Evolutionary conservation across 305 asterid genomes (phyloP).

Genomic region (Fraxinus sp.): DNA sequence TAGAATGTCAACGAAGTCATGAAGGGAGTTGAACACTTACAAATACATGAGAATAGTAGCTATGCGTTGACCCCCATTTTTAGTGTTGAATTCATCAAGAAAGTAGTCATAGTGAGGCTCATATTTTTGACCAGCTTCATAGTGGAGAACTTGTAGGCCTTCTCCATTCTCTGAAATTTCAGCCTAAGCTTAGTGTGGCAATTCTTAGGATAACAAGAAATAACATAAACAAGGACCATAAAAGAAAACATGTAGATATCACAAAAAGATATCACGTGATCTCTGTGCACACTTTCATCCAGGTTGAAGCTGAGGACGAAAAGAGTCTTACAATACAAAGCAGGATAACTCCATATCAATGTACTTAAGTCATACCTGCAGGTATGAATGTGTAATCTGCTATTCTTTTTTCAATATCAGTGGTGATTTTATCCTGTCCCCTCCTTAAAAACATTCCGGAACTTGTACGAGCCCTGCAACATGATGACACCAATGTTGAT

Average conservation of each 20-base stretch:
- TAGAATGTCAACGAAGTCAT: constrained; percentile 1
- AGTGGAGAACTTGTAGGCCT: constrained; percentile 80
- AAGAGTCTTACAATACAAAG: neutral
- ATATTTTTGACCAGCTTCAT: constrained; percentile 85
- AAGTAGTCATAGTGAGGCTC: constrained; percentile 91
- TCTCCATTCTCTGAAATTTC: constrained; percentile 72
- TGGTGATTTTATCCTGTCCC: constrained; percentile 68
- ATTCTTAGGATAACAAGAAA: neutral
- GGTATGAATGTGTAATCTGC: constrained; percentile 82
- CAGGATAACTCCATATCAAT: neutral
- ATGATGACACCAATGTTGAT: constrained; percentile 17
- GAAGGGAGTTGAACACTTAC: constrained; percentile 38
- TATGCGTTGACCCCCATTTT: constrained; percentile 77
- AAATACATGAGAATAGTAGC: constrained; percentile 81
- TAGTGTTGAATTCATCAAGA: constrained; percentile 67
- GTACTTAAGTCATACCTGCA: constrained; percentile 46
- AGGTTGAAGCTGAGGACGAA: neutral
- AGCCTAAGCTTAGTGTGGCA: constrained; percentile 19
- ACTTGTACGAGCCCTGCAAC: constrained; percentile 80
- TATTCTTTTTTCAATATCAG: constrained; percentile 70
- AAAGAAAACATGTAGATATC: neutral
- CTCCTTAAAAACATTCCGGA: constrained; percentile 74
- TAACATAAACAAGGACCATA: neutral
- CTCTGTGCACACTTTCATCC: neutral
- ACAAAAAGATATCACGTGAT: neutral